Evolutionary conservation across 495 filamentous ascomycete species (phyloP).

Genomic region (Podospora australis): DNA sequence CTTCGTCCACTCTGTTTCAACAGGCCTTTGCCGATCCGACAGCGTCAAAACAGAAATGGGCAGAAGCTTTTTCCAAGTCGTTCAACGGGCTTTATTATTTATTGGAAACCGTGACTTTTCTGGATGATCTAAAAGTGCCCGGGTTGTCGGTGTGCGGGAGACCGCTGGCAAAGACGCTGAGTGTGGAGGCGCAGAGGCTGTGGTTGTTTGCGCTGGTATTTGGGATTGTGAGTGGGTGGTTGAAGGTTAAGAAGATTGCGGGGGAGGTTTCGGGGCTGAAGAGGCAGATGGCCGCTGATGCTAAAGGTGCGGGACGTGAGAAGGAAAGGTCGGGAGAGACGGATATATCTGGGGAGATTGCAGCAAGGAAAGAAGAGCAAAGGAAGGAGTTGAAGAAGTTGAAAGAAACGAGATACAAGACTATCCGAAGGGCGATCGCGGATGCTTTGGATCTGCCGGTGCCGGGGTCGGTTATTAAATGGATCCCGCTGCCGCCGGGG

Average conservation of each 20-base stretch:
- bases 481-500: constrained; percentile 41
- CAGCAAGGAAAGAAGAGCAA: not conserved
- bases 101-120: not conserved
- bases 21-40: constrained; percentile 33
- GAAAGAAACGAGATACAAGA: constrained; percentile 7
- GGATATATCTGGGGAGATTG: not conserved
- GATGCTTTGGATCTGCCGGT: constrained; percentile 53
- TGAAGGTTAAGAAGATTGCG: constrained; percentile 20
- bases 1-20: too few species aligned
- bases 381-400: not conserved
- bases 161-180: constrained; percentile 12
- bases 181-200: constrained; percentile 54
- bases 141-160: not conserved
- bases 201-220: constrained; percentile 55
- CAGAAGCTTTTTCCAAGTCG: not conserved
- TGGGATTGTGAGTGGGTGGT: constrained; percentile 16
- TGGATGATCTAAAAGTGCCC: not conserved
- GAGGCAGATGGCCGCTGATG: constrained; percentile 2
- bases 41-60: not conserved
- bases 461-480: constrained; percentile 49
- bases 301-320: constrained; percentile 4
- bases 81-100: not conserved
- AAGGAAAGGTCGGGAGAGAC: not conserved
- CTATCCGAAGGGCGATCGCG: constrained; percentile 37
- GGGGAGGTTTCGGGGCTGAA: constrained; percentile 11